Base-by-base conservation (phyloP, 108 stramenopile genomes). In the Nitzschia sp. region DNA sequence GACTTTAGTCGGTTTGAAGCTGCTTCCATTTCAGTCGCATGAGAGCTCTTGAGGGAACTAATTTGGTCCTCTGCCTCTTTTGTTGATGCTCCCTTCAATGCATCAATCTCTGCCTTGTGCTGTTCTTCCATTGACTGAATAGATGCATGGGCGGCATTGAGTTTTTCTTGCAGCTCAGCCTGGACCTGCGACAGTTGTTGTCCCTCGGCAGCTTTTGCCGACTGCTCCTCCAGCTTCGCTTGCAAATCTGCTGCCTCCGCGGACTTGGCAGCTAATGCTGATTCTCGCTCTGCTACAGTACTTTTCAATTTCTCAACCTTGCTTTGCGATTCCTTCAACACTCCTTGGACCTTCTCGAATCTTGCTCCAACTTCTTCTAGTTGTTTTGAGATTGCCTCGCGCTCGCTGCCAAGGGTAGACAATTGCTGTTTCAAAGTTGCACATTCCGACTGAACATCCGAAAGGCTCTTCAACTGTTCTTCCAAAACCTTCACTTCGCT, bases 401-500 rank as follows among this genome's bases (percentile, higher is more conserved):
- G 7, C 51, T 70, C 37, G 41, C 51, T 58, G 20, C 60, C 51
- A 26, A 17, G 15, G 2, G 57, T 3, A 12, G 56, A 17, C 10
- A 55, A 15, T 17, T 21, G 29, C 10, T 67, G 40, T 34, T 62
- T 14, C 10, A 69, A 52, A 19, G 20, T 37, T 6, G 37, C 52
- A 34, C 10, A 46, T 14, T 70, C 58, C 2, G 39, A 48, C 10
- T 51, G 53, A 19, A 51, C 41, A n/a, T 11, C 63, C 19, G 73
- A 68, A 7, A 75, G 51, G 19, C 61, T 42, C 34, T 54, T 15
- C 8, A 75, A 22, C 9, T 25, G 41, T 10, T 58, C 41, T 19
- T 65, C 40, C 22, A 79, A 62, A 17, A 48, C 19, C 22, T 76
- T 55, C 41, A 73, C 38, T 24, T 76, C 61, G 0, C 72, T 70